Evolutionary conservation across 768 basidiomycete genomes (phyloP).

Genomic region (Peribolospora baueri): DNA sequence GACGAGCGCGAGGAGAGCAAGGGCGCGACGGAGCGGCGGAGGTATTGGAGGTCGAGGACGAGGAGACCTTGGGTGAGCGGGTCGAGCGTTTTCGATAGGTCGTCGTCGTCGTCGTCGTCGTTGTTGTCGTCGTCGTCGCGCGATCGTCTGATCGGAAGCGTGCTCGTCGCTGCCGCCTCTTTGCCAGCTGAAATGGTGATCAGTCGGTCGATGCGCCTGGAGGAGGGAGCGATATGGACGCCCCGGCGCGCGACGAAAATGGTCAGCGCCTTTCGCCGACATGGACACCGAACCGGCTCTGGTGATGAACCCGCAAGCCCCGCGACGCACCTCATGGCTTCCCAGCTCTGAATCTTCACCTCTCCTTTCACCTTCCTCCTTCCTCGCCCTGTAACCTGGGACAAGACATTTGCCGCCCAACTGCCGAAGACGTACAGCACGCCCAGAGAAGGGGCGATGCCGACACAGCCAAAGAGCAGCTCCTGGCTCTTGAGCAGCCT

Average conservation of each 20-base stretch:
- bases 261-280: neutral
- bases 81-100: slow-evolving; percentile 1
- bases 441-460: slow-evolving; percentile 68
- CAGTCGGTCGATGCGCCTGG: slow-evolving; percentile 43
- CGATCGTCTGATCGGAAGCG: too few relatives aligned
- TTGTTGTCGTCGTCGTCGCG: slow-evolving; percentile 6
- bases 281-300: neutral
- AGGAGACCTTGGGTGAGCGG: slow-evolving; percentile 47
- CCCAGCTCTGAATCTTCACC: slow-evolving; percentile 30
- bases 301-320: neutral
- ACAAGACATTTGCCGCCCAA: slow-evolving; percentile 30
- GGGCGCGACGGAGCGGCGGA: slow-evolving; percentile 39
- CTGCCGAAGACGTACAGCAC: slow-evolving; percentile 46
- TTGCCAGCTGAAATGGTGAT: slow-evolving; percentile 29
- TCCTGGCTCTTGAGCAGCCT: slow-evolving; percentile 33
- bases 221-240: neutral
- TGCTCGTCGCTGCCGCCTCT: slow-evolving; percentile 5
- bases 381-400: slow-evolving; percentile 27
- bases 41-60: slow-evolving; percentile 40
- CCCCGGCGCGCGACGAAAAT: neutral
- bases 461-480: slow-evolving; percentile 62
- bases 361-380: slow-evolving; percentile 35
- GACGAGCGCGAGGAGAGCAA: slow-evolving; percentile 32
- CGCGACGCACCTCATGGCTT: slow-evolving; percentile 34
- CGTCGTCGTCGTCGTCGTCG: neutral